Evolutionary conservation across 2,329 filamentous ascomycete genomes (phyloP).

Genomic region (Zymoseptoria tritici): DNA sequence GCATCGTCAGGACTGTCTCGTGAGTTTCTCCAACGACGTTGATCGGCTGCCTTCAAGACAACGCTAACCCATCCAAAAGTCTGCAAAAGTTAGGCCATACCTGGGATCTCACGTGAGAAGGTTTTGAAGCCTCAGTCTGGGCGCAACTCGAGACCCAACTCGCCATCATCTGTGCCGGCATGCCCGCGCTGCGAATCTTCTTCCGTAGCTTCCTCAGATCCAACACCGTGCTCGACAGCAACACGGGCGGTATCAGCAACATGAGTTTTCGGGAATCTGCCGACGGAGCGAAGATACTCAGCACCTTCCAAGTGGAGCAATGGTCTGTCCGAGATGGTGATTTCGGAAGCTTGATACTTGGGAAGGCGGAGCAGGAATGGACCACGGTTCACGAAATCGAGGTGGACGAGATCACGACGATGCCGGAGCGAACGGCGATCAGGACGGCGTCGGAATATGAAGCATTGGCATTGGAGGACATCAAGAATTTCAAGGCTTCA

Average conservation of each 20-base stretch:
- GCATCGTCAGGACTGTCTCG: constrained; percentile 30
- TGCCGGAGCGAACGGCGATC: neutral
- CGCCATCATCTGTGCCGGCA: constrained; percentile 37
- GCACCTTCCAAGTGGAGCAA: neutral
- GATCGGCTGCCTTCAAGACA: neutral
- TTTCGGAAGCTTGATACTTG: neutral
- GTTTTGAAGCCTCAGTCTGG: constrained; percentile 34
- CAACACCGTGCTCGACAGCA: neutral
- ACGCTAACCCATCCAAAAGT: neutral
- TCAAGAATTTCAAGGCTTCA: constrained; percentile 3
- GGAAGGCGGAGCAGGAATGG: neutral
- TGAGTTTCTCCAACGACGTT: constrained; percentile 1
- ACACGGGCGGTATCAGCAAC: neutral
- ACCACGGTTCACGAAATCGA: neutral
- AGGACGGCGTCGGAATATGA: constrained; percentile 6
- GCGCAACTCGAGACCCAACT: constrained; percentile 36
- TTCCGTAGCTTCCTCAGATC: constrained; percentile 5
- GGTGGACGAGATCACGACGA: neutral
- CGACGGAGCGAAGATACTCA: neutral
- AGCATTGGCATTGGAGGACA: constrained; percentile 3
- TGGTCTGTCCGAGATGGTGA: neutral
- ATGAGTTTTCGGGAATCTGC: neutral
- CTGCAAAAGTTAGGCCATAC: neutral
- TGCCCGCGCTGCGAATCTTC: constrained; percentile 33
- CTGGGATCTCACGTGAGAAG: constrained; percentile 8